phyloP scores from a whole-genome alignment of 495 filamentous ascomycete genomes.

The Penicillium soppii region DNA sequence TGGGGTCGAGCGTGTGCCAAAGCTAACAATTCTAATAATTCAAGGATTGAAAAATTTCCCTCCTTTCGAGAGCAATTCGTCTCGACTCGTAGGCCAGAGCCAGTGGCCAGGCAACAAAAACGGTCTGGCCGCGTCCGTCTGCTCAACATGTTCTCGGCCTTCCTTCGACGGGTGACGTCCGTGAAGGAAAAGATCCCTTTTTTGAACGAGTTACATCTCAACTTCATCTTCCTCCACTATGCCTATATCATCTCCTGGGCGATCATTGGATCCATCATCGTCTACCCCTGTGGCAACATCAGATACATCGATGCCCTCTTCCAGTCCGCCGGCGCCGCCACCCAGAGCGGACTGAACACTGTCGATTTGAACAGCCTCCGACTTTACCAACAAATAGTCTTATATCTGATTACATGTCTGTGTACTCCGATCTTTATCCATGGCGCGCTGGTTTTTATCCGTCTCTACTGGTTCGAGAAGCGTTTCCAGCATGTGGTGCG shows the following conservation, averaged over 20 bases:
- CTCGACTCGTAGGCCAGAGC: slow-evolving; percentile 8
- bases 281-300: slow-evolving; percentile 64
- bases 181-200: slow-evolving; percentile 32
- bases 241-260: slow-evolving; percentile 70
- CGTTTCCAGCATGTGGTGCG: slow-evolving; percentile 78
- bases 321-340: slow-evolving; percentile 74
- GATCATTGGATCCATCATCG: slow-evolving; percentile 70
- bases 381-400: slow-evolving; percentile 73
- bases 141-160: slow-evolving; percentile 32
- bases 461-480: slow-evolving; percentile 97
- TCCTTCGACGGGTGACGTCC: slow-evolving; percentile 19
- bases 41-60: slow-evolving; percentile 20
- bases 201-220: slow-evolving; percentile 59
- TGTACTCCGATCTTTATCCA: slow-evolving; percentile 92
- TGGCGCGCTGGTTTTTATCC: slow-evolving; percentile 81
- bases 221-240: slow-evolving; percentile 87
- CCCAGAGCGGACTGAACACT: slow-evolving; percentile 90
- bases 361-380: slow-evolving; percentile 72
- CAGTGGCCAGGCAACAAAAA: slow-evolving; percentile 12
- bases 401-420: slow-evolving; percentile 70
- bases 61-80: slow-evolving; percentile 9
- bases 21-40: slow-evolving; percentile 3
- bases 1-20: background rate
- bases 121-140: slow-evolving; percentile 13
- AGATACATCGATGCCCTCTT: slow-evolving; percentile 88